Base-by-base conservation (phyloP, 345 rosid species). In the Citrus sp. region DNA sequence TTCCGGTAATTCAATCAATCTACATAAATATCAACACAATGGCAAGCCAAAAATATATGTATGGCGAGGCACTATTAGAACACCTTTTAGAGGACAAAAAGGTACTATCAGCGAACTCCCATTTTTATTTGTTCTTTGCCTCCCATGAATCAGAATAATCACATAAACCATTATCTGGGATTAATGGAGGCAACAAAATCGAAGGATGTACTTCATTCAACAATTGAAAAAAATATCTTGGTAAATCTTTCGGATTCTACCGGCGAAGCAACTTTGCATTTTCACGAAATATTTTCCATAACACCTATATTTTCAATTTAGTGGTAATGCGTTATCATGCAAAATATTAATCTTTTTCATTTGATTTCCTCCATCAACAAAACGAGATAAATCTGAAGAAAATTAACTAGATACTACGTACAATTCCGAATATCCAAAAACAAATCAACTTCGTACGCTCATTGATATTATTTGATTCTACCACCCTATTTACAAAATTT, bases 101-200 rank as follows among this genome's bases (percentile, higher is more conserved):
- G 76, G 82, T 8, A 56, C 63, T 24, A 77, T 84, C 86, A 79
- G 75, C 68, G 55, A 81, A 81, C 80, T 82, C 82, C 46, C 80
- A 56, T 72, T 40, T 22, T 67, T 9, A 34, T 54, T 81, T 62
- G 28, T 34, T 84, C 76, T 74, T 58, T 76, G 78, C 84, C 72
- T 81, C 84, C 75, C 76, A 82, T 79, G 84, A 80, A 84, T 84
- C 82, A 82, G 82, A 75, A 80, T 77, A 79, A 84, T 71, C 81
- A 82, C 72, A 70, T 65, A 34, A 72, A 27, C 46, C n/a, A 82
- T 80, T 71, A 82, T 73, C 78, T 67, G 82, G 82, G 84, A 82
- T 86, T 69, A 46, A 69, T 63, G 73, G 73, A 77, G 69, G 78
- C 62, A 70, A 18, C 51, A 18, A 62, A 74, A 64, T n/a, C 5